Base-by-base conservation (phyloP, 768 basidiomycete genomes). In the Crucibulum laeve region DNA sequence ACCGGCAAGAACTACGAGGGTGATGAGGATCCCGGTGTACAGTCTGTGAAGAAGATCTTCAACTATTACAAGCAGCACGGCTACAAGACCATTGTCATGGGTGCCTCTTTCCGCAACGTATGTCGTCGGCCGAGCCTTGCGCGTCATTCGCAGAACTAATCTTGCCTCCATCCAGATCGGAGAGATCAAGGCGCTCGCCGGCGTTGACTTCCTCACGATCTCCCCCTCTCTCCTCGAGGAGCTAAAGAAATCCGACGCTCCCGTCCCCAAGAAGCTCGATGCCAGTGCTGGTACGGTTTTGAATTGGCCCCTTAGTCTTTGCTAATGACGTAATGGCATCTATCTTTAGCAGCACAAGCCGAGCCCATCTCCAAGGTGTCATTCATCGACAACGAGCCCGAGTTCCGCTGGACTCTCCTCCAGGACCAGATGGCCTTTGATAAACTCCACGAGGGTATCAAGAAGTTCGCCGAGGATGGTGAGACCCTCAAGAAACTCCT, bases 1-100 rank as follows among this genome's bases (percentile, higher is more conserved):
- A 82, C 87, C 46, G 91, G 91, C 38, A 85, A 87, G 73, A 77
- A 72, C 60, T 98, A 93, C 75, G 80, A 83, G 53, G 92, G 91
- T 40, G 91, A 90, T 51, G 80, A 84, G 36, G 95, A 98, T 73
- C 95, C 95, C 8, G 95, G 96, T 74, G 96, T 99, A 56, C 67
- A 82, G 65, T 93, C 90, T 32, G 96, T 99, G 50, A 86, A 90
- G 75, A 87, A 79, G 70, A 99, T 99, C 74, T 99, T 86, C 83
- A 90, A 95, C 77, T 98, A 93, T 69, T 99, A 99, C 82, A 98
- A 97, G 79, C 93, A 96, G 64, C 81, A 98, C 70, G 78, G 80
- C 47, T 98, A 99, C 81, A 91, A 93, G 59, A 99, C 96, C 55
- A 97, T 99, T 68, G 95, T 98, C 65, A 97, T 98, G 96, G 96